Conservation (phyloP, 2,329 filamentous ascomycete genomes). For the Botrytis byssoidea region DNA sequence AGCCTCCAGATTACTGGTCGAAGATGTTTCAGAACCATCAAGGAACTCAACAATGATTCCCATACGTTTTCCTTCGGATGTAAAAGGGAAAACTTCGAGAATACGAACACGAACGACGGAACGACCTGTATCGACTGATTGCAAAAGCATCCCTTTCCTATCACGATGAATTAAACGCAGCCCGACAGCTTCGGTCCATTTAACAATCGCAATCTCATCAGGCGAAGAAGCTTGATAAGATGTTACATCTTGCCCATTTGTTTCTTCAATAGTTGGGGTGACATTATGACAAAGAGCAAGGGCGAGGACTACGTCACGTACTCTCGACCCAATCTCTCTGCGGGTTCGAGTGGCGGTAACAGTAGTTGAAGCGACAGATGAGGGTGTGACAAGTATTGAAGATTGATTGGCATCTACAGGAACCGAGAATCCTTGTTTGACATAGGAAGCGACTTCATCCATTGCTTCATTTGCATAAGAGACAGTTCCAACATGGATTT, state of each 20-base stretch:
- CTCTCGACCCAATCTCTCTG: slow-evolving; percentile 88
- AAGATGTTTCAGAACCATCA: slow-evolving; percentile 51
- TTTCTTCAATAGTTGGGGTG: slow-evolving; percentile 83
- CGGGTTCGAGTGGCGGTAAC: slow-evolving; percentile 74
- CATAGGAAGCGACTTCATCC: slow-evolving; percentile 89
- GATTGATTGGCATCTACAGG: slow-evolving; percentile 47
- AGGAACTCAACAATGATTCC: slow-evolving; percentile 91
- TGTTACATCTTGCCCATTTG: slow-evolving; percentile 72
- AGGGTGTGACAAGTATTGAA: slow-evolving; percentile 68
- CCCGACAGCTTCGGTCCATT: slow-evolving; percentile 91
- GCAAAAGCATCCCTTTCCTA: slow-evolving; percentile 78
- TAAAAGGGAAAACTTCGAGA: slow-evolving; percentile 94
- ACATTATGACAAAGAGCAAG: slow-evolving; percentile 96
- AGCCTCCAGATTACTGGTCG: slow-evolving; percentile 49
- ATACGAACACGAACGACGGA: slow-evolving; percentile 82
- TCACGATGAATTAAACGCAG: slow-evolving; percentile 82
- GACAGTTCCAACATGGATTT: slow-evolving; percentile 96
- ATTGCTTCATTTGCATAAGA: slow-evolving; percentile 98
- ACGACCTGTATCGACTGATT: slow-evolving; percentile 71
- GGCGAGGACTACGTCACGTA: slow-evolving; percentile 88
- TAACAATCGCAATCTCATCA: slow-evolving; percentile 96
- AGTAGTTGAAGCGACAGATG: slow-evolving; percentile 60
- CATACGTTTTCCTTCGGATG: slow-evolving; percentile 97
- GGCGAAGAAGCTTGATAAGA: slow-evolving; percentile 96
- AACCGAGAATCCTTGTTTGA: slow-evolving; percentile 76